Evolutionary conservation across 2,329 filamentous ascomycete species (phyloP), one percentile per base, ranked within the genome.

Genomic region (Hawksworthiomyces lignivorus): DNA sequence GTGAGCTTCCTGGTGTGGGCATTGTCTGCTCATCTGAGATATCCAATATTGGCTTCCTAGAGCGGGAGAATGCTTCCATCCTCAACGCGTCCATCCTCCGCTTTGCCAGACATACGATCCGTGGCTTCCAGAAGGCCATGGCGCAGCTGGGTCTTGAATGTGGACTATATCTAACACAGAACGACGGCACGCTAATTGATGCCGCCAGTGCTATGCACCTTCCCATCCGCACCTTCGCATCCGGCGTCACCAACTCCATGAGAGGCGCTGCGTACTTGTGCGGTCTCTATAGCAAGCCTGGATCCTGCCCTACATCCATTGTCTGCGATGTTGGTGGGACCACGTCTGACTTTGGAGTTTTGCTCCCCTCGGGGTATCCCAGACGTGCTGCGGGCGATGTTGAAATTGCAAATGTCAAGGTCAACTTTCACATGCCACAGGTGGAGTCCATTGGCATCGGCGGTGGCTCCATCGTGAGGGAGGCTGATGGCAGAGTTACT

Each of bases 321-420:
- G 78, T 83, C 0, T 72, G 82, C 2, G 80, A 84, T 51, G 74
- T 84, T 40, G 80, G 80, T 1, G 79, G 80, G 3, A 84, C 80
- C 0, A 83, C 79, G 0, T 73, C 77, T 0, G 80, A 83, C 49
- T 74, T 81, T 10, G 77, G 80, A 0, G 57, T 80, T 0, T 56
- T 84, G 4, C 65, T 78, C 6, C 65, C 71, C 0, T 81, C 73
- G 36, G 79, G 80, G 0, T 79, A 83, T 38, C 80, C 80, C 0
- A 66, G 77, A 24, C 75, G 81, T 54, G 71, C 75, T 37, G 73
- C 77, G 5, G 75, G 77, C 0, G 82, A 77, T 47, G 77, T 72
- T 26, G 70, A 80, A 24, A 62, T 83, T 3, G 73, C 73, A 0
- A 80, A 79, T 0, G 74, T 84, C 2, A 66, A 76, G 7, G 77